Base-by-base conservation (phyloP, 1,284 basidiomycete genomes). In the Austroboletus novae-zelandiae region DNA sequence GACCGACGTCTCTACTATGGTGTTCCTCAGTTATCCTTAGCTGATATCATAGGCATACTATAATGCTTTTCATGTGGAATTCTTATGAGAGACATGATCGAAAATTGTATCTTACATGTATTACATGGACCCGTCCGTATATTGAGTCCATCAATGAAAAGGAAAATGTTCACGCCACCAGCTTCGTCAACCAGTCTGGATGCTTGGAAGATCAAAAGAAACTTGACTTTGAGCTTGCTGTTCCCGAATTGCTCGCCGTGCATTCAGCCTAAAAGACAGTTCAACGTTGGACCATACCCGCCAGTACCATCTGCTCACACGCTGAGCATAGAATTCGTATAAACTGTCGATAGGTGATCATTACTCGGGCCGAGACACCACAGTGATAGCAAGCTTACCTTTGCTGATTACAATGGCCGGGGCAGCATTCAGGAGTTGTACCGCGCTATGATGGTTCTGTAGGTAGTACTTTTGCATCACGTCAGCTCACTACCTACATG, bases 241-340 rank as follows among this genome's bases (percentile, higher is more conserved):
- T n/a, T 40, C 56, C n/a, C 56, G 50, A 13, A 57, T 61, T 2
- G 32, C 6, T 30, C 51, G 47, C 34, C 56, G 56, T 0, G 58
- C 53, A 29, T 63, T 60, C 30, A 63, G 13, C 25, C 55, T 61
- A 8, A 8, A 31, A 37, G 20, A 17, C 13, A 2, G 4, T 14
- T 11, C n/a, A n/a, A n/a, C n/a, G n/a, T n/a, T n/a, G 34, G 15
- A 9, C 14, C n/a, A n/a, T n/a, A n/a, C 34, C 7, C 4, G 32
- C 32, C 32, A 34, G 15, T 13, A 34, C 6, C 31, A 43, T 34
- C 31, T 8, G 18, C 61, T 47, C 46, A 61, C 60, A 61, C 57
- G 9, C 55, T 44, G 7, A 64, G 42, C 58, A 62, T 65, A 15
- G 58, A 66, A 37, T 66, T 62, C 40, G 48, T 14, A n/a, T 59